Evolutionary conservation across 2,329 filamentous ascomycete species (phyloP).

Genomic region (Alternaria rosae): DNA sequence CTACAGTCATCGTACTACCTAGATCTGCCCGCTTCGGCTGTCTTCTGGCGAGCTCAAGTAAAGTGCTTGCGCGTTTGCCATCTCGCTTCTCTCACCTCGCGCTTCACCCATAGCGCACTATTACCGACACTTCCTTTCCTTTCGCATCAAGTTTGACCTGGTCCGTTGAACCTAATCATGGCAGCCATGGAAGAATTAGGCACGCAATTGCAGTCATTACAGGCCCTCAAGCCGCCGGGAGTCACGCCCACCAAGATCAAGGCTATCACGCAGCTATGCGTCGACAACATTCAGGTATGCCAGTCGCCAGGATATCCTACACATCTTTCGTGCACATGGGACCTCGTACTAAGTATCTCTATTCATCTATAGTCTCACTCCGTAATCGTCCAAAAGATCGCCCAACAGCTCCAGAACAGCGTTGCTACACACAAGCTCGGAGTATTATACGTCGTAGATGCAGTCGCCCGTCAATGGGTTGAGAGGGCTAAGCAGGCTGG

Average conservation of each 20-base stretch:
- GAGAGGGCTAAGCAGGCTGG: slow-evolving; percentile 89
- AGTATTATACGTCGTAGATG: slow-evolving; percentile 99
- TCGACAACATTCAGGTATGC: slow-evolving; percentile 58
- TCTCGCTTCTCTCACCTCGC: slow-evolving; percentile 27
- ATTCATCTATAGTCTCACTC: slow-evolving; percentile 78
- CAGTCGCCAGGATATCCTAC: slow-evolving; percentile 18
- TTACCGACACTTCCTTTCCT: slow-evolving; percentile 20
- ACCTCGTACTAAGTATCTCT: slow-evolving; percentile 34
- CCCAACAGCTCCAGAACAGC: slow-evolving; percentile 95
- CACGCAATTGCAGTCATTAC: slow-evolving; percentile 88
- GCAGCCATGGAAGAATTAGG: slow-evolving; percentile 92
- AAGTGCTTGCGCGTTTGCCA: slow-evolving; percentile 34
- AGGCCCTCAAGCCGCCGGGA: slow-evolving; percentile 88
- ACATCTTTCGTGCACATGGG: slow-evolving; percentile 14
- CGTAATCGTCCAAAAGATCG: slow-evolving; percentile 93
- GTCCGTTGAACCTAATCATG: slow-evolving; percentile 48
- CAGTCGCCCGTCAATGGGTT: slow-evolving; percentile 98
- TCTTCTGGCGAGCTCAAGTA: slow-evolving; percentile 37
- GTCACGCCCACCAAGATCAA: slow-evolving; percentile 93
- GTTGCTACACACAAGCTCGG: slow-evolving; percentile 96
- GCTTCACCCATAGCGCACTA: slow-evolving; percentile 13
- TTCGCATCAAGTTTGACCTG: slow-evolving; percentile 32
- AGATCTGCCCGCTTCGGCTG: slow-evolving; percentile 32
- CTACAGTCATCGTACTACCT: slow-evolving; percentile 35
- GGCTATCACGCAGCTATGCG: slow-evolving; percentile 85